Evolutionary conservation across 345 rosid species (phyloP), one percentile per base, ranked within the genome.

Genomic region (Eutrema japonicum): DNA sequence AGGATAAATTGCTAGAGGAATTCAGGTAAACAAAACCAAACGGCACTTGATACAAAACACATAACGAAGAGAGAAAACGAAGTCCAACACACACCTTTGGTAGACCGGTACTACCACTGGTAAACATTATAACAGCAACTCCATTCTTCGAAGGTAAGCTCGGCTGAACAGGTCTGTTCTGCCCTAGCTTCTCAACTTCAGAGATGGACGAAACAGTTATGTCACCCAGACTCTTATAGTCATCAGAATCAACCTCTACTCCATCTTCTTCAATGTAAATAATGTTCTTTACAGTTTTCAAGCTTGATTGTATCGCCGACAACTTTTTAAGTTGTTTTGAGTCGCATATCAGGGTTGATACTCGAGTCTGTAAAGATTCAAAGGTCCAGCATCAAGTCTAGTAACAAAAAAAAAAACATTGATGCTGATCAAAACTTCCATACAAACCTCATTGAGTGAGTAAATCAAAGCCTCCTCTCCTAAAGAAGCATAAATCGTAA

Each of bases 91-190:
- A 90, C 78, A 93, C 98, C 97, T 93, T 93, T 62, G 97, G 97
- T 63, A 91, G 76, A 68, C 98, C 97, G 1, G 96, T 86, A 74
- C 98, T 93, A 71, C 98, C 98, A 72, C 98, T 93, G 37, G 98
- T 93, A 74, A 89, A 93, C 98, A 93, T 89, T 64, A 93, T 79
- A 66, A 91, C 89, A 27, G 96, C 97, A 72, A 84, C 69, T 5
- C 78, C 82, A 61, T 91, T 82, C 79, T 91, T 87, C 18, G 90
- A 80, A 70, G 98, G 97, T 35, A 93, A 72, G 64, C 53, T 79
- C 12, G 96, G 89, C 69, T 49, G 68, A 70, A 84, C 77, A 68
- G 88, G 84, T 47, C 22, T 83, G 67, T 68, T 66, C 79, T 82
- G 52, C 47, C 98, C 98, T 57, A 85, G 80, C 47, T 88, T 79